phyloP scores from a whole-genome alignment of 441 rosid species.

The Daphne laureola region DNA sequence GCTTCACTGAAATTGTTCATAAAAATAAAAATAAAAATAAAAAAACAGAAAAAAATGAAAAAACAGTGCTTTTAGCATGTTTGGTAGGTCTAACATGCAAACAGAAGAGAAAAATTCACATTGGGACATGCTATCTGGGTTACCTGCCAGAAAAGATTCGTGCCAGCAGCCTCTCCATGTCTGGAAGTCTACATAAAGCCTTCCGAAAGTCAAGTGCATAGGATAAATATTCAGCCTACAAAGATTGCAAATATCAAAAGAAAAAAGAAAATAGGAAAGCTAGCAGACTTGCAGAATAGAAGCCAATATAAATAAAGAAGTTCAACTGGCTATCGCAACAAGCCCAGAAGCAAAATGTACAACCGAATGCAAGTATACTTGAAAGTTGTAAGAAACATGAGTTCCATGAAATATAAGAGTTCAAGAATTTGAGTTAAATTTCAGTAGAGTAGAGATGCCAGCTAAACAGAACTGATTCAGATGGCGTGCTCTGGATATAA shows the following conservation, averaged over 20 bases:
- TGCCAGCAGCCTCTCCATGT: slow-evolving; percentile 92
- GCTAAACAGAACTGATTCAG: too few species aligned
- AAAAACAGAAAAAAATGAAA: slow-evolving; percentile 7
- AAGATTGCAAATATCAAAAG: slow-evolving; percentile 14
- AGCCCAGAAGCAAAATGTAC: not conserved
- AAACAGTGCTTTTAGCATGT: not conserved
- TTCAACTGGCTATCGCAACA: not conserved
- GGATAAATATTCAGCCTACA: slow-evolving; percentile 67
- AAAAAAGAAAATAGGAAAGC: not conserved
- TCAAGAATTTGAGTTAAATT: too few species aligned
- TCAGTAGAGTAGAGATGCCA: too few species aligned
- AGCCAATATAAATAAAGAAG: not conserved
- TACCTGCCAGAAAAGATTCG: slow-evolving; percentile 85
- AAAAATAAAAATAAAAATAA: too few species aligned
- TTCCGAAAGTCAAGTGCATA: slow-evolving; percentile 71
- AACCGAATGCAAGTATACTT: too few species aligned
- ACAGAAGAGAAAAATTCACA: not conserved
- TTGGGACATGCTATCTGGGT: slow-evolving; percentile 15
- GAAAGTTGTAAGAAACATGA: too few species aligned
- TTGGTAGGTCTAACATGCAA: slow-evolving; percentile 1
- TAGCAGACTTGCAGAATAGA: not conserved
- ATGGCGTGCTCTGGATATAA: too few species aligned
- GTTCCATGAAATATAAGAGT: too few species aligned
- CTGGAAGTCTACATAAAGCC: slow-evolving; percentile 73
- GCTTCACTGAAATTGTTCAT: slow-evolving; percentile 58